Evolutionary conservation across 2,329 filamentous ascomycete genomes (phyloP).

Genomic region (Berkeleyomyces rouxiae): DNA sequence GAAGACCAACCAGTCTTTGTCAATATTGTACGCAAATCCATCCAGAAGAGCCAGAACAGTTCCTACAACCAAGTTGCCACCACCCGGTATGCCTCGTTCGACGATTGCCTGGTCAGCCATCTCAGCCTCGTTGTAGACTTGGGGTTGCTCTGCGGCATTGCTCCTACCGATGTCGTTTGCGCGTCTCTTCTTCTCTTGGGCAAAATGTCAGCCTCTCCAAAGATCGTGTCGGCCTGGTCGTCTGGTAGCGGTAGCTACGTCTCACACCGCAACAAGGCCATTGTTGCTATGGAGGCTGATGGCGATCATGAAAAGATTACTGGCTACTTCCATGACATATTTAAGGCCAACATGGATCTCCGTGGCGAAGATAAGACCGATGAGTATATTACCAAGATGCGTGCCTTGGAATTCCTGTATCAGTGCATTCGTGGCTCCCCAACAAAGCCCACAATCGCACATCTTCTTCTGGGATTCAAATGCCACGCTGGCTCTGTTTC

Average conservation of each 20-base stretch:
- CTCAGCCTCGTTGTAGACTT: slow-evolving; percentile 65
- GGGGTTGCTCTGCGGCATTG: slow-evolving; percentile 72
- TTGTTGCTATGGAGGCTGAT: slow-evolving; percentile 72
- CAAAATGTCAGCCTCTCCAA: slow-evolving; percentile 70
- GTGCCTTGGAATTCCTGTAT: slow-evolving; percentile 72
- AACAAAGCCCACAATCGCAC: slow-evolving; percentile 70
- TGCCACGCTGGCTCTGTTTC: slow-evolving; percentile 56
- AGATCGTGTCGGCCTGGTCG: slow-evolving; percentile 55
- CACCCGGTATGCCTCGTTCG: slow-evolving; percentile 69
- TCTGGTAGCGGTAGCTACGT: slow-evolving; percentile 15
- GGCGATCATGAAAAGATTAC: slow-evolving; percentile 61
- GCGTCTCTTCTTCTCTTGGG: slow-evolving; percentile 69
- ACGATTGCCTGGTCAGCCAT: slow-evolving; percentile 76
- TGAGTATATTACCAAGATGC: slow-evolving; percentile 66
- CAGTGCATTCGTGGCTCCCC: slow-evolving; percentile 60
- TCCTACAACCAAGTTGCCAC: slow-evolving; percentile 45
- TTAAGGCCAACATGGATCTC: slow-evolving; percentile 51
- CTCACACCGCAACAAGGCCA: slow-evolving; percentile 60
- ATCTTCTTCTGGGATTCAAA: slow-evolving; percentile 75
- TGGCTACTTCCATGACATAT: slow-evolving; percentile 10
- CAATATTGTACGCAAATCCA: slow-evolving; percentile 51
- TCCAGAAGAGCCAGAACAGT: slow-evolving; percentile 31
- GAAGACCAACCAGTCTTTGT: slow-evolving; percentile 84
- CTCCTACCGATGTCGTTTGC: slow-evolving; percentile 64
- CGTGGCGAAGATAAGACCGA: slow-evolving; percentile 52